These are phyloP conservation scores for Apocynum venetum DNA, from an alignment of 257 asterid species.

Conservation along the genomic window DNA sequence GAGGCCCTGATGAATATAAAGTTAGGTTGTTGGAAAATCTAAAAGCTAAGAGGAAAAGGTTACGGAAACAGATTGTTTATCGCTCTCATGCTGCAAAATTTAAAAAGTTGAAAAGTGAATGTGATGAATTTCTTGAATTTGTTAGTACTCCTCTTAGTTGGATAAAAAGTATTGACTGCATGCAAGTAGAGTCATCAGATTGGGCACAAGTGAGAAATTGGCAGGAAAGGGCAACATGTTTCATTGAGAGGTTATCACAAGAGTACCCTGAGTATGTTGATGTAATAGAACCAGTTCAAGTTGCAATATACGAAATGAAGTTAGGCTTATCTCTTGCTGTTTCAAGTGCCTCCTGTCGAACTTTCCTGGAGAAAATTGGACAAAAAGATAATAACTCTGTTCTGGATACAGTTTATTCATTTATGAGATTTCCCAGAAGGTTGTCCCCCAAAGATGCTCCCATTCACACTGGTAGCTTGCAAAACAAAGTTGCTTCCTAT, in stretches of 20 bases:
- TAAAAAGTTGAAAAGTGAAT: constrained; percentile 50
- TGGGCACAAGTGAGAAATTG: constrained; percentile 49
- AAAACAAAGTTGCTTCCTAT: constrained; percentile 29
- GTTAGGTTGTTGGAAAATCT: constrained; percentile 53
- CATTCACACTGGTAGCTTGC: constrained; percentile 25
- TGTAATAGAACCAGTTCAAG: constrained; percentile 71
- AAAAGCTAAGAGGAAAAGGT: constrained; percentile 45
- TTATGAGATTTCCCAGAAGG: constrained; percentile 75
- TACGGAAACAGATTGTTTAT: constrained; percentile 52
- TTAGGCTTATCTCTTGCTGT: constrained; percentile 66
- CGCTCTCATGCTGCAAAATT: constrained; percentile 69
- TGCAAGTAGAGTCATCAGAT: constrained; percentile 30
- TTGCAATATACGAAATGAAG: constrained; percentile 83
- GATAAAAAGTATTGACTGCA: constrained; percentile 34
- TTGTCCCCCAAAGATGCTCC: constrained; percentile 40
- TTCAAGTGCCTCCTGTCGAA: constrained; percentile 42
- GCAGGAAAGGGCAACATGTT: constrained; percentile 67
- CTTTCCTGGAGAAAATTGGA: constrained; percentile 26
- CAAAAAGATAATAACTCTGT: constrained; percentile 42
- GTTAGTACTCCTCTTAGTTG: constrained; percentile 40
- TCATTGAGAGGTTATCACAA: constrained; percentile 56
- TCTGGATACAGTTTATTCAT: constrained; percentile 47
- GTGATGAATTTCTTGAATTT: constrained; percentile 46
- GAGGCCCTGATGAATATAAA: constrained; percentile 40
- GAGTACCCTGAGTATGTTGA: constrained; percentile 66